phyloP scores from a whole-genome alignment of 805 yeast species.

The Torulaspora delbrueckii region DNA sequence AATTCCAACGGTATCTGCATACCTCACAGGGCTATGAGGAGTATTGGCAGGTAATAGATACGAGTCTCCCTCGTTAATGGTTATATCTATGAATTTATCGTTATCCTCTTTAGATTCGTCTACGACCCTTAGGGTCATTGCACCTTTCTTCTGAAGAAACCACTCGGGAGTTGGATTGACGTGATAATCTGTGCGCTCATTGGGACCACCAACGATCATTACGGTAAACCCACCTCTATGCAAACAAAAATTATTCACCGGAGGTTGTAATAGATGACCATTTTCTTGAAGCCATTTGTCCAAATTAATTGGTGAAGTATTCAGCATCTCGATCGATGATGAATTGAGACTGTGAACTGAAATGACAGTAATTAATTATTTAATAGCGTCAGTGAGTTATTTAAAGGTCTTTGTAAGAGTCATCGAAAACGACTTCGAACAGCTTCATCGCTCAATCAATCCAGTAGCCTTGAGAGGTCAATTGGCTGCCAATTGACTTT shows the following conservation, averaged over 20 bases:
- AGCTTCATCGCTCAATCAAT: not conserved
- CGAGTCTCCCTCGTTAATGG: constrained; percentile 82
- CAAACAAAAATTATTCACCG: constrained; percentile 85
- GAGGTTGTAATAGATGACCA: constrained; percentile 73
- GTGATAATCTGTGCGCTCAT: constrained; percentile 89
- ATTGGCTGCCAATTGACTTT: not conserved
- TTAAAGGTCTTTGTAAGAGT: not conserved
- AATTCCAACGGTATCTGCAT: constrained; percentile 77
- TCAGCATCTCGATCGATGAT: constrained; percentile 14
- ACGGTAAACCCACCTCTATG: constrained; percentile 91
- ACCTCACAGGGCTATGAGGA: constrained; percentile 89
- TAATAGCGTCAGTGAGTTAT: not conserved
- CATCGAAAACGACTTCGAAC: not conserved
- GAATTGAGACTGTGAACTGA: not conserved
- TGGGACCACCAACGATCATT: constrained; percentile 96
- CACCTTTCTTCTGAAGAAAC: constrained; percentile 83
- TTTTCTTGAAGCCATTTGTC: constrained; percentile 78
- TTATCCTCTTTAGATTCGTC: constrained; percentile 41
- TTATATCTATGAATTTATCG: constrained; percentile 68
- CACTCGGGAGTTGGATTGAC: constrained; percentile 93
- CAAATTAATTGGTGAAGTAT: constrained; percentile 60
- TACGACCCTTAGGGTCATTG: constrained; percentile 78
- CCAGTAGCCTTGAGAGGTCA: not conserved
- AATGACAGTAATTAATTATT: not conserved
- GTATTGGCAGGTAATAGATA: constrained; percentile 76